These are phyloP conservation scores for Naganishia antarctica DNA, from an alignment of 768 basidiomycete genomes.

Conservation along the genomic window DNA sequence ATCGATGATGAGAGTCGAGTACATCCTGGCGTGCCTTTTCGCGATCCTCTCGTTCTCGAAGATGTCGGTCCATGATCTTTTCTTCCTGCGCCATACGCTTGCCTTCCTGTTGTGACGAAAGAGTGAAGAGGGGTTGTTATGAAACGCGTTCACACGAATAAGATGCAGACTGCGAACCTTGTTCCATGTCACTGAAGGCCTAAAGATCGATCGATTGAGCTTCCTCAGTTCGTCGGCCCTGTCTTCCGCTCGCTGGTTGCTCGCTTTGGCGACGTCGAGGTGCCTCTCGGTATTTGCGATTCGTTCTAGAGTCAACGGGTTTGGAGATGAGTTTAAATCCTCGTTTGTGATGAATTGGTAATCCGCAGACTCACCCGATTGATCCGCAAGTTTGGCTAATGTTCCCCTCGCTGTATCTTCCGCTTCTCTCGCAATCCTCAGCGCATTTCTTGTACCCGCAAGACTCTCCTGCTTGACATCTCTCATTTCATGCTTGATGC, in stretches of 20 bases:
- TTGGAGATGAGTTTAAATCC: not conserved
- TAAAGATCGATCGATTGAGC: slow-evolving; percentile 91
- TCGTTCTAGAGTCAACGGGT: slow-evolving; percentile 43
- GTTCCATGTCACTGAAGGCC: slow-evolving; percentile 84
- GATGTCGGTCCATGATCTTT: slow-evolving; percentile 76
- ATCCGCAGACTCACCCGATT: slow-evolving; percentile 71
- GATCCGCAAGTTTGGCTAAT: slow-evolving; percentile 73
- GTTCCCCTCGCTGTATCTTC: slow-evolving; percentile 92
- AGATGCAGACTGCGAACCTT: slow-evolving; percentile 52
- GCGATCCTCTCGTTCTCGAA: slow-evolving; percentile 75
- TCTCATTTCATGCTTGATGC: slow-evolving; percentile 85
- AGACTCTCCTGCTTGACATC: slow-evolving; percentile 88
- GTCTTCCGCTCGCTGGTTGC: slow-evolving; percentile 82
- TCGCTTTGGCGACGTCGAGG: slow-evolving; percentile 83
- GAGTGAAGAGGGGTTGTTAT: no score
- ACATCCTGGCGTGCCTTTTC: slow-evolving; percentile 82
- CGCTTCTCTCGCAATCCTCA: slow-evolving; percentile 88
- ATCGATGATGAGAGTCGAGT: slow-evolving; percentile 76
- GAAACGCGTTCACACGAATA: no score
- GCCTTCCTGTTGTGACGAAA: slow-evolving; percentile 53
- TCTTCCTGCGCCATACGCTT: slow-evolving; percentile 84
- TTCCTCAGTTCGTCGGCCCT: slow-evolving; percentile 88
- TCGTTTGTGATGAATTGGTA: not conserved
- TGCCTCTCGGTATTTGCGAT: slow-evolving; percentile 92
- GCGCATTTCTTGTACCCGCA: slow-evolving; percentile 75